These are phyloP conservation scores for Trichoderma oligosporum DNA, from an alignment of 2,329 filamentous ascomycete genomes.

Conservation along the genomic window DNA sequence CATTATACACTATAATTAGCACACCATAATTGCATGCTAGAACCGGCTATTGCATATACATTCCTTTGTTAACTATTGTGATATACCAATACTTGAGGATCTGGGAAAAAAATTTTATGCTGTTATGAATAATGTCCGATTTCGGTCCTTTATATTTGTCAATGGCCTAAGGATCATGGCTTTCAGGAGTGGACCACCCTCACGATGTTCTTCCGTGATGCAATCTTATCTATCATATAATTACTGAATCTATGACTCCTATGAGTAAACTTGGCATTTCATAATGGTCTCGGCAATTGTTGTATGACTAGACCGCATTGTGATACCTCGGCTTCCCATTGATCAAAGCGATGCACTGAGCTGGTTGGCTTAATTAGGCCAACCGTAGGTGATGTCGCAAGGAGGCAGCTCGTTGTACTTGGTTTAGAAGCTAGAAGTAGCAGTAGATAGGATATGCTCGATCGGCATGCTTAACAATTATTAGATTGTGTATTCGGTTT, in stretches of 20 bases:
- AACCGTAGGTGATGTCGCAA: neutral
- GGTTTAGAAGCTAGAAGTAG: neutral
- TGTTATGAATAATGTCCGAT: too few species aligned
- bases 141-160: conserved; percentile 1
- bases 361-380: neutral
- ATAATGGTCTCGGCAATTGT: conserved; percentile 6
- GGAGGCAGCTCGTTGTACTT: neutral
- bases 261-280: neutral
- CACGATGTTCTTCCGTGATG: neutral
- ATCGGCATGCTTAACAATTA: neutral
- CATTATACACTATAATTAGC: too few species aligned
- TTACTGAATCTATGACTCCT: conserved; percentile 33
- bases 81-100: too few species aligned
- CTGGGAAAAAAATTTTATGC: conserved; percentile 14
- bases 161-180: neutral
- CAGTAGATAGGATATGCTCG: neutral
- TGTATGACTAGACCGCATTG: neutral
- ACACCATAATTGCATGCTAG: too few species aligned
- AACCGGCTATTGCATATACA: too few species aligned
- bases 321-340: neutral
- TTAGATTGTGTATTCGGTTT: conserved; percentile 33
- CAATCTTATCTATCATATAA: conserved; percentile 46
- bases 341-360: neutral
- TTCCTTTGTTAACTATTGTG: too few species aligned
- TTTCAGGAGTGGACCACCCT: neutral